Evolutionary conservation across 2,329 filamentous ascomycete genomes (phyloP), one percentile per base, ranked within the genome.

Genomic region (Beauveria sp.): DNA sequence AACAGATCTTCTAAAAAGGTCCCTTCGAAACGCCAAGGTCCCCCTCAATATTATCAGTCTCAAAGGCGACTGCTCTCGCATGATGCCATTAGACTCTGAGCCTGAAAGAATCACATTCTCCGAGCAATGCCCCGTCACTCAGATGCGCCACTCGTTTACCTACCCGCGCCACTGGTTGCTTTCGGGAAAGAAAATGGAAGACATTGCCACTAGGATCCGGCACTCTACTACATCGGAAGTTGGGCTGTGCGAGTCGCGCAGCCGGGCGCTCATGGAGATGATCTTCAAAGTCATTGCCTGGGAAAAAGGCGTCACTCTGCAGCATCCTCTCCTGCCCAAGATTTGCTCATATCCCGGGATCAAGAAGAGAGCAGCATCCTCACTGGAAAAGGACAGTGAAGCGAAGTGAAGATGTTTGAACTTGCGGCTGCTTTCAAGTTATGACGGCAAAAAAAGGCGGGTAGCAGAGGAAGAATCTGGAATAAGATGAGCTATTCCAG

Each of bases 251-350:
- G 16, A 26, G 2, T 20, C 22, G 16, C 55, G 55, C 45, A 58
- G 55, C 22, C 43, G 40, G 9, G 55, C 30, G 10, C 18, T 59
- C 1, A 52, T 14, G 24, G 57, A 59, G 40, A 20, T 42, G 3
- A 30, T 59, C 10, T 24, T 30, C 57, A 30, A 26, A 10, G n/a
- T 46, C 24, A 38, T 52, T 20, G 34, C 24, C 16, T 58, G 55
- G 55, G 28, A 50, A 20, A 49, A 26, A 20, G 55, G 45, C 16
- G 4, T 40, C 28, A 4, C 10, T 3, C n/a, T 3, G 4, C 9
- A 50, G 10, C 55, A 58, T 28, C 55, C 55, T 1, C 12, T 58
- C 2, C 55, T 58, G 6, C 26, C 43, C 3, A n/a, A 38, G 3
- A 9, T 20, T 12, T 9, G 42, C 26, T 9, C 26, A 9, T 47